Percentiles rank a stretch among this genome's conserved stretches.
Evolutionary conservation across 2,329 filamentous ascomycete genomes (phyloP).

Genomic region (Arthroderma uncinatum): DNA sequence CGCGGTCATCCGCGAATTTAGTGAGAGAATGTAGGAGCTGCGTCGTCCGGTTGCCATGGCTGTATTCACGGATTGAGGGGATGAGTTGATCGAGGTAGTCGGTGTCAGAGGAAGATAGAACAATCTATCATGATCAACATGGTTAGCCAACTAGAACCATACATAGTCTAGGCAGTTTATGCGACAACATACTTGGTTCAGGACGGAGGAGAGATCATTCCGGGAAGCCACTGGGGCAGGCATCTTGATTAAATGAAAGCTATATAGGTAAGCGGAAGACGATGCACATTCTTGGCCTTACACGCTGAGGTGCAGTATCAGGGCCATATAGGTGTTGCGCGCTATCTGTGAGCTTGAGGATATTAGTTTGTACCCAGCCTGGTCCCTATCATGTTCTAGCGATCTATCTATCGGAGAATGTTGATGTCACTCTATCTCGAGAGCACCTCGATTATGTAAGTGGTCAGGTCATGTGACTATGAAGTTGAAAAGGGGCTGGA

Average conservation of each 20-base stretch:
- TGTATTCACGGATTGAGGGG: conserved; percentile 83
- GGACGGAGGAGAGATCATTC: conserved; percentile 29
- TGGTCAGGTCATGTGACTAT: too few species aligned
- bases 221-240: conserved; percentile 25
- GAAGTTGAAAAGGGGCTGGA: too few species aligned
- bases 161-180: neutral
- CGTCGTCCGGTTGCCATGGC: conserved; percentile 58
- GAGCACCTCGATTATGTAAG: too few species aligned
- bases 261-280: neutral
- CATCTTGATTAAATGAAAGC: conserved; percentile 18
- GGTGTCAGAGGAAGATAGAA: conserved; percentile 77
- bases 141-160: neutral
- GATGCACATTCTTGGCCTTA: neutral
- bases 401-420: too few species aligned
- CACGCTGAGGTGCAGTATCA: neutral
- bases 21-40: conserved; percentile 67
- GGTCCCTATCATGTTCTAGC: neutral
- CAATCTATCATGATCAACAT: conserved; percentile 51
- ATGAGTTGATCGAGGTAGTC: conserved; percentile 96
- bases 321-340: neutral
- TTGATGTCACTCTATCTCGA: too few species aligned
- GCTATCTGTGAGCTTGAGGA: neutral
- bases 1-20: conserved; percentile 73
- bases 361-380: neutral
- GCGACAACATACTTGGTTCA: conserved; percentile 28